Evolutionary conservation across 202 grass and related monocot genomes (phyloP).

Genomic region (Musa balbisiana): DNA sequence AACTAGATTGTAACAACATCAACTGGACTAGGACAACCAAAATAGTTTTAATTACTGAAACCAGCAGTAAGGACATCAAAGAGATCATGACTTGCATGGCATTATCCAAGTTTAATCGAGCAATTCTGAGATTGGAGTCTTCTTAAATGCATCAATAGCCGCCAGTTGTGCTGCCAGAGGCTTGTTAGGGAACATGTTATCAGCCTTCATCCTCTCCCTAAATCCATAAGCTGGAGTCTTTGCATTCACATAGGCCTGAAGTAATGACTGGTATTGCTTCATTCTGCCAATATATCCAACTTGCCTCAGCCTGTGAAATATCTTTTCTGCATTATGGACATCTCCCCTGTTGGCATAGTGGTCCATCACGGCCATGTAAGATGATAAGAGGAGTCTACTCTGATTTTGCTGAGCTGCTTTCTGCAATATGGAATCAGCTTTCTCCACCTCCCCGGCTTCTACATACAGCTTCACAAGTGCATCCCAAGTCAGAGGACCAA

Average conservation of each 20-base stretch:
- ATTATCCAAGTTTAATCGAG: not conserved
- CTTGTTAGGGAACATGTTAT: constrained; percentile 23
- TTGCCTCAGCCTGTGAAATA: constrained; percentile 19
- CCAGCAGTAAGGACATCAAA: not conserved
- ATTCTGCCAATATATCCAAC: constrained; percentile 16
- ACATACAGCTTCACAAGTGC: constrained; percentile 23
- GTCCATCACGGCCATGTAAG: constrained; percentile 12
- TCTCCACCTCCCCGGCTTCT: constrained; percentile 11
- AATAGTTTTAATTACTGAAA: not conserved
- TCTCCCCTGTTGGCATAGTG: constrained; percentile 3
- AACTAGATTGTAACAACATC: too few relatives aligned
- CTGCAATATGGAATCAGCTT: constrained; percentile 21
- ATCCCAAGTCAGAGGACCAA: constrained; percentile 22
- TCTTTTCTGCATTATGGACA: constrained; percentile 24
- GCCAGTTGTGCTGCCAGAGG: constrained; percentile 1
- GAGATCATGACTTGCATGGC: not conserved
- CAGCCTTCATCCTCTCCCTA: constrained; percentile 24
- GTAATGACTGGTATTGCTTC: constrained; percentile 14
- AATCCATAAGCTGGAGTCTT: constrained; percentile 25
- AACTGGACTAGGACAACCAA: too few relatives aligned
- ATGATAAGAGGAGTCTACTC: not conserved
- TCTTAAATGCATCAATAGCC: constrained; percentile 12
- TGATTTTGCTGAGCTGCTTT: constrained; percentile 8
- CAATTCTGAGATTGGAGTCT: constrained; percentile 2
- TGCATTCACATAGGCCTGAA: constrained; percentile 22